These are phyloP conservation scores for Rhexocercosporidium sp. DNA, from an alignment of 2,329 filamentous ascomycete species.

Conservation along the genomic window DNA sequence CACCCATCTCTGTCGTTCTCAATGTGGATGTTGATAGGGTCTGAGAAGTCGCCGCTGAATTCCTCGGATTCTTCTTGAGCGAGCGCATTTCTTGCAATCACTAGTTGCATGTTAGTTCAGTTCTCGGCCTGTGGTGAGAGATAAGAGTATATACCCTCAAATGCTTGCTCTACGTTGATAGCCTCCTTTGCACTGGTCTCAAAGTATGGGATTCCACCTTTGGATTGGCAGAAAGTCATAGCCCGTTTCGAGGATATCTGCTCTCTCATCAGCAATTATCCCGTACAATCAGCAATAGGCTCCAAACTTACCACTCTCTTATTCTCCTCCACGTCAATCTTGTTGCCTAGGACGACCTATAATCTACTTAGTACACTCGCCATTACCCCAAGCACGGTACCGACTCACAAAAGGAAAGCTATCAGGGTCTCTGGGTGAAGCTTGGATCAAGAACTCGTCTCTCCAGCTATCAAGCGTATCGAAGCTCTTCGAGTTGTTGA, in stretches of 20 bases:
- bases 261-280: constrained; percentile 32
- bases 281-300: background rate
- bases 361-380: constrained; percentile 13
- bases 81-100: constrained; percentile 94
- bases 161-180: constrained; percentile 93
- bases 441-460: constrained; percentile 97
- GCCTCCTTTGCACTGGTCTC: constrained; percentile 99
- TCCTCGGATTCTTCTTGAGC: constrained; percentile 98
- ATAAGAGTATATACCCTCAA: constrained; percentile 56
- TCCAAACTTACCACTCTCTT: constrained; percentile 76
- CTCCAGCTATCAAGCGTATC: constrained; percentile 98
- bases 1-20: constrained; percentile 93
- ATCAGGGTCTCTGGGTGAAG: constrained; percentile 92
- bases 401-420: constrained; percentile 93
- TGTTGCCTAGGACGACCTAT: constrained; percentile 94
- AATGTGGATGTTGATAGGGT: constrained; percentile 97
- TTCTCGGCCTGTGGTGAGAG: background rate
- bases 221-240: constrained; percentile 96
- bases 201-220: constrained; percentile 97
- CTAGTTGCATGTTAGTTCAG: constrained; percentile 52
- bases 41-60: constrained; percentile 95
- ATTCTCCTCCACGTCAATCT: constrained; percentile 98
- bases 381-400: constrained; percentile 26
- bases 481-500: constrained; percentile 99
- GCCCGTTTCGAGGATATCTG: constrained; percentile 94